These are phyloP conservation scores for Malus domestica DNA, from an alignment of 306 rosid species.

Conservation along the genomic window ASM211411v1 NC_041791.1:3832501-3833000, in stretches of 20 bases:
- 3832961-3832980: background rate
- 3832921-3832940: no score
- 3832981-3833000: background rate
- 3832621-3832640: background rate
- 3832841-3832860: background rate
- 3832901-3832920: background rate
- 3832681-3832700: background rate
- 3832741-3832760: background rate
- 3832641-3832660: background rate
- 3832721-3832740: background rate
- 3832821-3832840: background rate
- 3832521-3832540: constrained; percentile 89
- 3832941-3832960: background rate
- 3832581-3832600: background rate
- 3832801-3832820: background rate
- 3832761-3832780: background rate
- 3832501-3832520: constrained; percentile 65
- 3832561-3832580: constrained; percentile 88
- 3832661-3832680: background rate
- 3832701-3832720: background rate
- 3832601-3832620: background rate
- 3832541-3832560: constrained; percentile 98
- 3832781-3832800: background rate
- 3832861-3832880: background rate
- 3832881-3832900: background rate